phyloP scores from a whole-genome alignment of 345 rosid species.

The Xanthoceras sorbifolium region DNA sequence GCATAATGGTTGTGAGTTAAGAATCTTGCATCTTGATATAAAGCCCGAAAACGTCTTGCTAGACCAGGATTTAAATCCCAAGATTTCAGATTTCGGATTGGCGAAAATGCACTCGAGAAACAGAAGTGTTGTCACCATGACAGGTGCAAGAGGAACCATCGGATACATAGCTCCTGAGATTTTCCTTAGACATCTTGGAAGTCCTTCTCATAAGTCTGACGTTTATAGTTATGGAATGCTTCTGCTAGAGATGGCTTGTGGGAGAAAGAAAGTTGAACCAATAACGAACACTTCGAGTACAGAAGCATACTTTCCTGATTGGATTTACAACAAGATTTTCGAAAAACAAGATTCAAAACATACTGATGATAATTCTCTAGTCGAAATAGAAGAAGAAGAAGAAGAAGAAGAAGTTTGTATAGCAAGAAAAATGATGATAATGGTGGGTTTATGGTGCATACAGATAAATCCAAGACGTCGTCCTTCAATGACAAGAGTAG shows the following conservation, averaged over 20 bases:
- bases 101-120: constrained; percentile 33
- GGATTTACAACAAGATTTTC: constrained; percentile 29
- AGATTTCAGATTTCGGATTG: constrained; percentile 43
- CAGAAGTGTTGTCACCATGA: constrained; percentile 25
- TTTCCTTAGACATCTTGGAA: constrained; percentile 40
- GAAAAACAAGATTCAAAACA: neutral
- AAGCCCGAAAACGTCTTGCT: constrained; percentile 38
- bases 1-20: constrained; percentile 33
- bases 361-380: neutral
- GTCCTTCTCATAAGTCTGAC: constrained; percentile 34
- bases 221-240: constrained; percentile 45
- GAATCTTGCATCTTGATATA: constrained; percentile 42
- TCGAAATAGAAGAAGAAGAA: constrained; percentile 17
- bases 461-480: constrained; percentile 39
- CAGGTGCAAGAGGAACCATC: constrained; percentile 33
- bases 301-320: constrained; percentile 29
- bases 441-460: constrained; percentile 47
- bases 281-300: neutral
- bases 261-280: constrained; percentile 1
- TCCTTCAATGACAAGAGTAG: constrained; percentile 34
- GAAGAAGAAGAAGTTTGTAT: constrained; percentile 8
- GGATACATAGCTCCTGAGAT: constrained; percentile 44
- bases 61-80: constrained; percentile 32
- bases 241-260: constrained; percentile 35
- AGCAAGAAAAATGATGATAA: constrained; percentile 22